A percentile compares a stretch with the other conserved stretches of the same genome.
These are phyloP conservation scores for Sutorius eximius DNA, from an alignment of 1,284 basidiomycete genomes.

Conservation along the genomic window DNA sequence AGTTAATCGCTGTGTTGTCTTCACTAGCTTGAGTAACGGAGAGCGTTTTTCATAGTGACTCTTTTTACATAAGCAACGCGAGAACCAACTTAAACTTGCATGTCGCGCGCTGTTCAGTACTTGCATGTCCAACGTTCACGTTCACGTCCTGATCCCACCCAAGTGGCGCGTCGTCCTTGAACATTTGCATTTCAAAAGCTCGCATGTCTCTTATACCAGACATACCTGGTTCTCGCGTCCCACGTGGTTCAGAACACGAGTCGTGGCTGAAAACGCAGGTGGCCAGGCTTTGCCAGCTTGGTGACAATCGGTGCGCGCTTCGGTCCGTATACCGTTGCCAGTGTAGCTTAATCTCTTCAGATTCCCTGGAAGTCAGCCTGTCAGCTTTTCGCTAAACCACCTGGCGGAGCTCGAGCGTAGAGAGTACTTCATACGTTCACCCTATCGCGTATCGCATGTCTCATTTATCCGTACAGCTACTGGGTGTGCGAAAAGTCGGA, in stretches of 20 bases:
- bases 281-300: slow-evolving; percentile 62
- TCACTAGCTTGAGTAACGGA: not conserved
- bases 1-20: slow-evolving; percentile 17
- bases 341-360: slow-evolving; percentile 39
- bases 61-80: slow-evolving; percentile 30
- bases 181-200: not conserved
- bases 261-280: slow-evolving; percentile 64
- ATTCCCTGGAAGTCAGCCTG: slow-evolving; percentile 92
- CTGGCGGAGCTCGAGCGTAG: slow-evolving; percentile 75
- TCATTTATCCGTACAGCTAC: slow-evolving; percentile 57
- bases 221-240: slow-evolving; percentile 60
- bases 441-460: not conserved
- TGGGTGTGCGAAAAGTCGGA: slow-evolving; percentile 99
- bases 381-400: slow-evolving; percentile 77
- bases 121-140: slow-evolving; percentile 6
- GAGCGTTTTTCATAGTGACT: not conserved
- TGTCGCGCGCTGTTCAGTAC: not conserved
- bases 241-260: slow-evolving; percentile 57
- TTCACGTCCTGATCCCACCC: not conserved
- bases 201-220: slow-evolving; percentile 58
- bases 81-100: not conserved
- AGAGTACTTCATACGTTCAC: slow-evolving; percentile 59
- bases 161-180: slow-evolving; percentile 10
- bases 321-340: not conserved
- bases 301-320: slow-evolving; percentile 51